These are phyloP conservation scores for Phaeosphaeria sp. DNA, from an alignment of 2,329 filamentous ascomycete genomes.

Conservation along the genomic window DNA sequence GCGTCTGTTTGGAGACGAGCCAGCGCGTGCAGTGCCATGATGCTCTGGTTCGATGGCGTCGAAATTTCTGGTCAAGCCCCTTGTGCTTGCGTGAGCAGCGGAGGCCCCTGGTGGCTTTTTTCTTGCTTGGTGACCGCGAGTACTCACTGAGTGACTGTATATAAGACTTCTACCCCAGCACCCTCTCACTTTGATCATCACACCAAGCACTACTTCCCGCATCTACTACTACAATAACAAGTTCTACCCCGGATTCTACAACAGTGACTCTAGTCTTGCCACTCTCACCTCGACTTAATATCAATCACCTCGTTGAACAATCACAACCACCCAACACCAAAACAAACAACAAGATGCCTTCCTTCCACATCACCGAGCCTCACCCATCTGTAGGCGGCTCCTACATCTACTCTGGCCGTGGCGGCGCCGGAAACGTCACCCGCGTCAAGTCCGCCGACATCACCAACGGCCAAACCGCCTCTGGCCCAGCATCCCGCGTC, in stretches of 20 bases:
- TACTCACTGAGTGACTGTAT: neutral
- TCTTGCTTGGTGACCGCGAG: neutral
- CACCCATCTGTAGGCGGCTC: slow-evolving; percentile 67
- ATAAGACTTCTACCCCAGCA: slow-evolving; percentile 6
- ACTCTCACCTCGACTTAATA: neutral
- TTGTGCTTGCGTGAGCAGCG: slow-evolving; percentile 13
- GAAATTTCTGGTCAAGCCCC: slow-evolving; percentile 29
- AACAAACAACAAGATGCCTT: slow-evolving; percentile 43
- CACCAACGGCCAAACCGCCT: slow-evolving; percentile 54
- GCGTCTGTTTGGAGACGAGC: slow-evolving; percentile 28
- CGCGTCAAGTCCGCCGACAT: slow-evolving; percentile 63
- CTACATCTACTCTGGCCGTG: slow-evolving; percentile 62
- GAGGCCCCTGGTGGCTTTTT: neutral
- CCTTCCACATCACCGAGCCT: slow-evolving; percentile 66
- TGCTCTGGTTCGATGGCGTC: slow-evolving; percentile 34
- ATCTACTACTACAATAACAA: slow-evolving; percentile 11
- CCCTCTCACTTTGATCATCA: slow-evolving; percentile 16
- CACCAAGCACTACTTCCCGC: slow-evolving; percentile 20
- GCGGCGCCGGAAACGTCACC: slow-evolving; percentile 66
- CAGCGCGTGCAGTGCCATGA: slow-evolving; percentile 29
- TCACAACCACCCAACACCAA: slow-evolving; percentile 5
- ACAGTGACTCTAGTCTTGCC: neutral
- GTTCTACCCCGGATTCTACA: slow-evolving; percentile 17
- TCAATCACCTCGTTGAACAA: slow-evolving; percentile 13
- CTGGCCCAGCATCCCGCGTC: slow-evolving; percentile 57